phyloP scores from a whole-genome alignment of 2,329 filamentous ascomycete species.

The Aspergillus vadensis region DNA sequence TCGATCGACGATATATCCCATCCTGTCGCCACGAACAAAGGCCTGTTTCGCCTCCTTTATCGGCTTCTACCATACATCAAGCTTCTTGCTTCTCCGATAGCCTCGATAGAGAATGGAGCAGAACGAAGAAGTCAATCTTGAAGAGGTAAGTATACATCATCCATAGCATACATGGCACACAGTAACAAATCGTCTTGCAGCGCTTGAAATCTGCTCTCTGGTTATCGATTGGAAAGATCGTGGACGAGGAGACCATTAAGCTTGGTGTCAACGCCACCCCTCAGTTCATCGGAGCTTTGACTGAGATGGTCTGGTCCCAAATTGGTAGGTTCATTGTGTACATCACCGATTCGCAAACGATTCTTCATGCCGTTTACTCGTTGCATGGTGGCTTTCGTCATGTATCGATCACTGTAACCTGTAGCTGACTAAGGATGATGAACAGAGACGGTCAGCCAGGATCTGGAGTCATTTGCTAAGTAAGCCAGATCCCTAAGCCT shows the following conservation, averaged over 20 bases:
- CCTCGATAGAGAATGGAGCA: constrained; percentile 23
- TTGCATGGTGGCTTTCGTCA: not conserved
- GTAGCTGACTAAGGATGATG: constrained; percentile 9
- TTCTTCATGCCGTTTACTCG: not conserved
- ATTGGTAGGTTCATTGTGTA: constrained; percentile 60
- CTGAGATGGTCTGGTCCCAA: constrained; percentile 84
- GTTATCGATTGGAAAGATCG: constrained; percentile 81
- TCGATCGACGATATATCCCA: not conserved
- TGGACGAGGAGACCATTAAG: constrained; percentile 77
- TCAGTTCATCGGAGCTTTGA: constrained; percentile 83
- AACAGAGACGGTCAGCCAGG: constrained; percentile 57
- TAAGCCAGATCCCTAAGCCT: constrained; percentile 28
- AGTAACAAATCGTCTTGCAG: constrained; percentile 46
- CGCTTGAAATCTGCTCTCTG: constrained; percentile 82
- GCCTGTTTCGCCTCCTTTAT: not conserved
- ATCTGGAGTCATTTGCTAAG: constrained; percentile 66
- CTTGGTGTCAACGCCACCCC: constrained; percentile 83
- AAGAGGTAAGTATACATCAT: constrained; percentile 33
- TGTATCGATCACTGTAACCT: not conserved
- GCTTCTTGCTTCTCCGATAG: too few relatives aligned
- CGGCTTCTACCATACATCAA: too few relatives aligned
- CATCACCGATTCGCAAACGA: too few relatives aligned
- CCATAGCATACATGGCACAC: not conserved
- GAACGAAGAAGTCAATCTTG: constrained; percentile 33
- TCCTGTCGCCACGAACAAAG: not conserved